Conservation (phyloP, 305 asterid species). For the Fraxinus velutina region DNA sequence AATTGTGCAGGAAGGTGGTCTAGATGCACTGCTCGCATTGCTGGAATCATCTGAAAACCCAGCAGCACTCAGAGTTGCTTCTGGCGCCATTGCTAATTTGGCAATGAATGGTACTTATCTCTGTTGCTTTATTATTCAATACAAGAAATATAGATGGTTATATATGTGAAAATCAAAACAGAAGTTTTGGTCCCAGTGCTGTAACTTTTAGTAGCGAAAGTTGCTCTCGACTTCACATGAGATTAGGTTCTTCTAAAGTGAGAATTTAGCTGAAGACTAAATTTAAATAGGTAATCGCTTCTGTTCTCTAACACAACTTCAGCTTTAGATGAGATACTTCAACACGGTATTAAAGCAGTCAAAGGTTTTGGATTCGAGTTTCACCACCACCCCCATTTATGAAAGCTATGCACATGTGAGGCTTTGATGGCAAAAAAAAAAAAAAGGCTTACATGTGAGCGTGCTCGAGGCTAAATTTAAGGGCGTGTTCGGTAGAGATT, state of each 20-base stretch:
- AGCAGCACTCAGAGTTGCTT: slow-evolving; percentile 83
- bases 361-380: neutral
- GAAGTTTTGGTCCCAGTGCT: neutral
- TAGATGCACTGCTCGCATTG: slow-evolving; percentile 74
- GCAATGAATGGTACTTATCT: slow-evolving; percentile 79
- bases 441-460: neutral
- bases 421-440: neutral
- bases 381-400: neutral
- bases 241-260: neutral
- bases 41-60: slow-evolving; percentile 71
- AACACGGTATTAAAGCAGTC: neutral
- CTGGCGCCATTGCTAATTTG: slow-evolving; percentile 92
- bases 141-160: slow-evolving; percentile 3
- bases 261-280: neutral
- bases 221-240: slow-evolving; percentile 13
- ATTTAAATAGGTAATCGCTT: neutral
- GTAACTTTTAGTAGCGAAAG: neutral
- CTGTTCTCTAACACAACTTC: neutral
- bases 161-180: neutral
- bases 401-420: neutral
- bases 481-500: no score
- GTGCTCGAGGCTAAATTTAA: neutral
- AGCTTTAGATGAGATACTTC: neutral
- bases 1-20: slow-evolving; percentile 85
- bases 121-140: slow-evolving; percentile 10